phyloP scores from a whole-genome alignment of 2,329 filamentous ascomycete genomes.

The Aaosphaeria pasadenensis region DNA sequence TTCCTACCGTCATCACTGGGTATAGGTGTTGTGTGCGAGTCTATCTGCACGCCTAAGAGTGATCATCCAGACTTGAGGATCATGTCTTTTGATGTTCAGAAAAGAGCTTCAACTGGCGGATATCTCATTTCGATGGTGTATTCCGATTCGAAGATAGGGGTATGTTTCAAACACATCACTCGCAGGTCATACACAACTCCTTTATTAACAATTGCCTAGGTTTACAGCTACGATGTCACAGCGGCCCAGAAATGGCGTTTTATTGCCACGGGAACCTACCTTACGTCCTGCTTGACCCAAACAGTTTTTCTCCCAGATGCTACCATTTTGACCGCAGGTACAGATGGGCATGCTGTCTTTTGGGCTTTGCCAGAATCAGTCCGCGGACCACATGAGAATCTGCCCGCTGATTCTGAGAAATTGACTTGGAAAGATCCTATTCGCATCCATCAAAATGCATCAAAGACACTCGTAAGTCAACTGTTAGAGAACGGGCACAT shows the following conservation, averaged over 20 bases:
- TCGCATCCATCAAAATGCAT: slow-evolving; percentile 71
- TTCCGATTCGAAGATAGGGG: slow-evolving; percentile 77
- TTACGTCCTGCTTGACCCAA: slow-evolving; percentile 68
- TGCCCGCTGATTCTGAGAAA: slow-evolving; percentile 19
- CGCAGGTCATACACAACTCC: background rate
- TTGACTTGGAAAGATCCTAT: slow-evolving; percentile 20
- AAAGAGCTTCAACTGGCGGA: slow-evolving; percentile 8
- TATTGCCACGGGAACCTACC: slow-evolving; percentile 41
- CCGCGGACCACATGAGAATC: slow-evolving; percentile 4
- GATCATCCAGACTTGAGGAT: slow-evolving; percentile 70
- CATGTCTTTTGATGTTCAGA: slow-evolving; percentile 67
- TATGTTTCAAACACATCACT: slow-evolving; percentile 19
- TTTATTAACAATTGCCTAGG: slow-evolving; percentile 30
- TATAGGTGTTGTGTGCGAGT: slow-evolving; percentile 53
- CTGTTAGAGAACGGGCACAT: slow-evolving; percentile 30
- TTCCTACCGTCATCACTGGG: slow-evolving; percentile 47
- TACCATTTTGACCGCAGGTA: slow-evolving; percentile 66
- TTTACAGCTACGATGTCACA: slow-evolving; percentile 41
- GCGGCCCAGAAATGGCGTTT: slow-evolving; percentile 31
- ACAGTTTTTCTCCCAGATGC: slow-evolving; percentile 37
- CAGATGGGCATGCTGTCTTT: slow-evolving; percentile 72
- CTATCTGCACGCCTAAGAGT: slow-evolving; percentile 47
- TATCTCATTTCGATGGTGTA: slow-evolving; percentile 70
- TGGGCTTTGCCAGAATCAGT: slow-evolving; percentile 46
- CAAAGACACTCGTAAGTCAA: slow-evolving; percentile 57